Evolutionary conservation across 2,329 filamentous ascomycete species (phyloP), one percentile per base, ranked within the genome.

Genomic region (Teratosphaeria gauchensis): DNA sequence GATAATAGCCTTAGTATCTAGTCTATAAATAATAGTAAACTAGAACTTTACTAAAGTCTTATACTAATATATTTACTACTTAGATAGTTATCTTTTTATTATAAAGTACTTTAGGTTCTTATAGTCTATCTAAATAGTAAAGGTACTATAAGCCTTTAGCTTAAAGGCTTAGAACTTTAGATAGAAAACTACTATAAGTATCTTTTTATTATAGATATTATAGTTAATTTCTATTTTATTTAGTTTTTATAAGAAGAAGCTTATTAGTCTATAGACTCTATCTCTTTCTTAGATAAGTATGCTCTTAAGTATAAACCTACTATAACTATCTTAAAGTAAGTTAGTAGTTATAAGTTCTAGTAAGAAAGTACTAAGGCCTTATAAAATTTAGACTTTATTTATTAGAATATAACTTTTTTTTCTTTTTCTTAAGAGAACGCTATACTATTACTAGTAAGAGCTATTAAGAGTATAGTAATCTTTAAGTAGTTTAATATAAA

Each of bases 161-260:
- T 69, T 51, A 1, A 60, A 33, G 1, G 59, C 5, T 64, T 61
- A 73, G 55, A 67, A 58, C 51, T 69, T 57, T 33, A 71, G 62
- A 11, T 53, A 57, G 11, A 54, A 16, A 6, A 73, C 58, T 35
- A 73, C 68, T 11, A 64, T 64, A 28, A 73, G 51, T 14, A 72
- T 58, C 54, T 73, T 64, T 38, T 71, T 68, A 55, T 73, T 60
- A 57, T 73, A 61, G 12, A 69, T 70, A 16, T 68, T 52, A 57
- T 73, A 72, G 52, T 68, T 65, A 14, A 24, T 61, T 21, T 53
- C 51, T 16, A 33, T 48, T 19, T 53, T 33, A 21, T 53, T 42
- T 53, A 57, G 51, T 32, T 59, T 72, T 59, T 63, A 63, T 1
- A 60, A 71, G 30, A 62, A 71, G n/a, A n/a, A n/a, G n/a, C n/a